These are phyloP conservation scores for Botryotinia calthae DNA, from an alignment of 2,329 filamentous ascomycete genomes.

Conservation along the genomic window DNA sequence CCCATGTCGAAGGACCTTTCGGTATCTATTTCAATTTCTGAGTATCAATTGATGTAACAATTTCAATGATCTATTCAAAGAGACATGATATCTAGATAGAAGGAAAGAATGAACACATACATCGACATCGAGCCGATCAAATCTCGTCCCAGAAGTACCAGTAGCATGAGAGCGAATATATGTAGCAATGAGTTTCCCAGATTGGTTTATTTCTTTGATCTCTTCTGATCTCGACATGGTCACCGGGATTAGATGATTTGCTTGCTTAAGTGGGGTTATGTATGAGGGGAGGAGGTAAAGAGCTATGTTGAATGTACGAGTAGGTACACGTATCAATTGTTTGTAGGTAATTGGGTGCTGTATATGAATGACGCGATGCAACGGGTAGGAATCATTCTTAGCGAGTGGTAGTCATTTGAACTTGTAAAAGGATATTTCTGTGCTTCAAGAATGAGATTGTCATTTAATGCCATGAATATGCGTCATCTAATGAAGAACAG, in stretches of 20 bases:
- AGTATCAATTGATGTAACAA: not conserved
- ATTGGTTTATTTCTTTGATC: constrained; percentile 36
- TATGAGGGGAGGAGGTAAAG: not conserved
- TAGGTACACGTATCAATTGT: not conserved
- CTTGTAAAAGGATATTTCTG: not conserved
- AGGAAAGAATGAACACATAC: constrained; percentile 22
- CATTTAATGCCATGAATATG: not conserved
- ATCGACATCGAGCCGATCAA: constrained; percentile 32
- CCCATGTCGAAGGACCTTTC: constrained; percentile 31
- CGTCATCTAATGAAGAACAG: not conserved
- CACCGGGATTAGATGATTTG: not conserved
- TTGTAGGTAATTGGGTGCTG: not conserved
- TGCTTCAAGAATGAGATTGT: not conserved
- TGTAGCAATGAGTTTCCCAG: constrained; percentile 37
- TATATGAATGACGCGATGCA: not conserved
- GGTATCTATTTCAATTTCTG: constrained; percentile 27
- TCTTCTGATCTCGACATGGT: constrained; percentile 13
- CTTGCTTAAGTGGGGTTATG: not conserved
- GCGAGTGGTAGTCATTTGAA: not conserved
- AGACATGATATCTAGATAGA: not conserved
- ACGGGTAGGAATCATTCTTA: not conserved
- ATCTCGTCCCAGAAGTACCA: not conserved
- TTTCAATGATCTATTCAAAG: not conserved
- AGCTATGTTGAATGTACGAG: not conserved
- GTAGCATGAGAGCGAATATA: constrained; percentile 27